Conservation (phyloP, 306 rosid genomes). For the Begonia fuchsioides region DNA sequence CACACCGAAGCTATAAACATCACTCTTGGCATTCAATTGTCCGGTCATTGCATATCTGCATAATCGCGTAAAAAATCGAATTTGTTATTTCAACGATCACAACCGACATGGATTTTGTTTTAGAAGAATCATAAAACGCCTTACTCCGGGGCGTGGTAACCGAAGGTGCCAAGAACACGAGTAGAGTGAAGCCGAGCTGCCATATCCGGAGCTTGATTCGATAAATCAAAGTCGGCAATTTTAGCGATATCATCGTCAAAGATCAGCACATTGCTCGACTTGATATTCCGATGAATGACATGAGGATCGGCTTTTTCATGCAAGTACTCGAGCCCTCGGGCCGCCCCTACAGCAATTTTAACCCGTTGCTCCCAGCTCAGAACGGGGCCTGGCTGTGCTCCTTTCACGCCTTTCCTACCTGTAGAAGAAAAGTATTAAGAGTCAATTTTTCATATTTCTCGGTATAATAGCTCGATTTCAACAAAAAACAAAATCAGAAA, state of each 20-base stretch:
- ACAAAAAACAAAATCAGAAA: background rate
- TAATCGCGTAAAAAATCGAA: too few relatives aligned
- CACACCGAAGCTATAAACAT: constrained; percentile 83
- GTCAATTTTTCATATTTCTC: too few relatives aligned
- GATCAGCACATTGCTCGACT: constrained; percentile 74
- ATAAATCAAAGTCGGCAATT: constrained; percentile 79
- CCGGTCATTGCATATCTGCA: constrained; percentile 76
- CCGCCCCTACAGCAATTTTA: constrained; percentile 80
- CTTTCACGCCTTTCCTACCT: constrained; percentile 87
- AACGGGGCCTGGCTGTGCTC: constrained; percentile 89
- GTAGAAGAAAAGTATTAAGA: constrained; percentile 7
- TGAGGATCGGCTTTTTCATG: constrained; percentile 72
- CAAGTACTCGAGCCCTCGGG: constrained; percentile 69
- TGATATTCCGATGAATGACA: constrained; percentile 72
- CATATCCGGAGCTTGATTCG: constrained; percentile 85
- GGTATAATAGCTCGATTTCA: too few relatives aligned
- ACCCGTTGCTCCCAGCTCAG: constrained; percentile 69
- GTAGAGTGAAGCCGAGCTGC: constrained; percentile 86
- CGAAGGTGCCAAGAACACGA: constrained; percentile 89
- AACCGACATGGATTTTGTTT: too few relatives aligned
- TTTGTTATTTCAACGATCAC: too few relatives aligned
- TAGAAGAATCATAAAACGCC: constrained; percentile 11
- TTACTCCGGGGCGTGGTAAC: constrained; percentile 97
- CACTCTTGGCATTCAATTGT: constrained; percentile 82
- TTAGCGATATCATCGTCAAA: constrained; percentile 71